Percentiles rank a stretch among this genome's conserved stretches.
Conservation (phyloP, 2,329 filamentous ascomycete genomes). For the Reticulascus tulasneorum region DNA sequence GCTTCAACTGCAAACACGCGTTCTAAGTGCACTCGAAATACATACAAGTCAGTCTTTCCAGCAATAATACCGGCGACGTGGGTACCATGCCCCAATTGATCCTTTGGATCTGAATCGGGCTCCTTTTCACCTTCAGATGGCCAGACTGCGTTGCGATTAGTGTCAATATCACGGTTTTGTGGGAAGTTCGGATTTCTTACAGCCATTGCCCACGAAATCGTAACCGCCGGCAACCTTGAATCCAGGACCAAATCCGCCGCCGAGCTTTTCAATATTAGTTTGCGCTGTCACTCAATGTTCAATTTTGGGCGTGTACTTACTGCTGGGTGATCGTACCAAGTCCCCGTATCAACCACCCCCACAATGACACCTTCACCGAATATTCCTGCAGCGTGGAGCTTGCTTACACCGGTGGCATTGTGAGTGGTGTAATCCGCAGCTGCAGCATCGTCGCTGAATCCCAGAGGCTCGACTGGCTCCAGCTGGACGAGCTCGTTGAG, state of each 20-base stretch:
- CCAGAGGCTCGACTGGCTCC: slow-evolving; percentile 9
- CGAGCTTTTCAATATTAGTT: slow-evolving; percentile 19
- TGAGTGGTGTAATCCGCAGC: slow-evolving; percentile 26
- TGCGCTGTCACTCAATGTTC: too few relatives aligned
- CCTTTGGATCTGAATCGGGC: slow-evolving; percentile 26
- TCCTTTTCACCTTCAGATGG: slow-evolving; percentile 14
- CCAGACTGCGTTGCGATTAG: slow-evolving; percentile 1
- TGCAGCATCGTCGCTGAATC: slow-evolving; percentile 3
- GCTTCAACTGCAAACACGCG: slow-evolving; percentile 2
- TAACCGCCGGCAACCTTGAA: slow-evolving; percentile 15
- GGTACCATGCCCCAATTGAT: slow-evolving; percentile 20
- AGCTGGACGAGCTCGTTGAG: slow-evolving; percentile 18
- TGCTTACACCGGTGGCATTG: slow-evolving; percentile 33
- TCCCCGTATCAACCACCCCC: slow-evolving; percentile 35
- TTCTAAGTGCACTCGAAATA: too few relatives aligned
- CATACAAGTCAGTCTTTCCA: slow-evolving; percentile 17
- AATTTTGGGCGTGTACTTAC: slow-evolving; percentile 19
- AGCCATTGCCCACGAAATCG: slow-evolving; percentile 18
- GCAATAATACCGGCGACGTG: slow-evolving; percentile 26
- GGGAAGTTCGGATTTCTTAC: slow-evolving; percentile 13
- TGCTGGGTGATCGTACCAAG: slow-evolving; percentile 35
- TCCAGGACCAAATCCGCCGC: slow-evolving; percentile 1
- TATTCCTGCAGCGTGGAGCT: slow-evolving; percentile 31
- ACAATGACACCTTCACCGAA: slow-evolving; percentile 33
- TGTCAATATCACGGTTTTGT: slow-evolving; percentile 6